These are phyloP conservation scores for Agastache rugosa DNA, from an alignment of 257 asterid genomes.

Conservation along the genomic window DNA sequence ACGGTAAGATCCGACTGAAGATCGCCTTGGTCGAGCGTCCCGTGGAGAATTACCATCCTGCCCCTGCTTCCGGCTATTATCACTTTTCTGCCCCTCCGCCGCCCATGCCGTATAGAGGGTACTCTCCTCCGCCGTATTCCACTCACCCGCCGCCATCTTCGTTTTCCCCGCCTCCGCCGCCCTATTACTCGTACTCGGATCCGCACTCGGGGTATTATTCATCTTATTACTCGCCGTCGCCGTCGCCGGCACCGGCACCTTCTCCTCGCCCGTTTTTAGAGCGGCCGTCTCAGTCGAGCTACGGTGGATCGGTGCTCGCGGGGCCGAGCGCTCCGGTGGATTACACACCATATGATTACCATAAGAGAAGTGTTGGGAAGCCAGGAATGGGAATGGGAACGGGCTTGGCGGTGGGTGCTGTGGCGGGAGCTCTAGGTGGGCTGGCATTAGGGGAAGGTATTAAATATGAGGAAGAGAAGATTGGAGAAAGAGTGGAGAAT, in stretches of 20 bases:
- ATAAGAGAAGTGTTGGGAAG: slow-evolving; percentile 56
- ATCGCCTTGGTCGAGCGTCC: slow-evolving; percentile 61
- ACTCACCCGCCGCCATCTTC: slow-evolving; percentile 52
- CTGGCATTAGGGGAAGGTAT: slow-evolving; percentile 72
- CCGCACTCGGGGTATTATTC: slow-evolving; percentile 63
- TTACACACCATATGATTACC: slow-evolving; percentile 68
- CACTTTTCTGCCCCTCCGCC: slow-evolving; percentile 61
- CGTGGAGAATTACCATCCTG: slow-evolving; percentile 56
- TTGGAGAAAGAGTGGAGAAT: slow-evolving; percentile 56
- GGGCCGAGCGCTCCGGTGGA: slow-evolving; percentile 94
- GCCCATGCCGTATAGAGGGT: slow-evolving; percentile 54
- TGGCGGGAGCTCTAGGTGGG: slow-evolving; percentile 75
- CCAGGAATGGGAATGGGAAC: slow-evolving; percentile 58
- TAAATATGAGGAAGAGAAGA: slow-evolving; percentile 67
- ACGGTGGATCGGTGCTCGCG: slow-evolving; percentile 63
- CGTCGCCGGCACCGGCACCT: slow-evolving; percentile 52
- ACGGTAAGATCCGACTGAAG: slow-evolving; percentile 84
- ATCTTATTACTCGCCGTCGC: slow-evolving; percentile 62
- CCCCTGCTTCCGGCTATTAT: slow-evolving; percentile 70
- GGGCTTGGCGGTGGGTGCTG: slow-evolving; percentile 70
- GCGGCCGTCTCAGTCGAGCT: slow-evolving; percentile 57
- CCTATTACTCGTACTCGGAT: slow-evolving; percentile 55
- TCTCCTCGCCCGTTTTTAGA: slow-evolving; percentile 58
- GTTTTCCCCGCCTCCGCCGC: slow-evolving; percentile 48
- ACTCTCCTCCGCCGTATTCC: slow-evolving; percentile 48